phyloP scores from a whole-genome alignment of 2,329 filamentous ascomycete species.

The Talaromyces islandicus region DNA sequence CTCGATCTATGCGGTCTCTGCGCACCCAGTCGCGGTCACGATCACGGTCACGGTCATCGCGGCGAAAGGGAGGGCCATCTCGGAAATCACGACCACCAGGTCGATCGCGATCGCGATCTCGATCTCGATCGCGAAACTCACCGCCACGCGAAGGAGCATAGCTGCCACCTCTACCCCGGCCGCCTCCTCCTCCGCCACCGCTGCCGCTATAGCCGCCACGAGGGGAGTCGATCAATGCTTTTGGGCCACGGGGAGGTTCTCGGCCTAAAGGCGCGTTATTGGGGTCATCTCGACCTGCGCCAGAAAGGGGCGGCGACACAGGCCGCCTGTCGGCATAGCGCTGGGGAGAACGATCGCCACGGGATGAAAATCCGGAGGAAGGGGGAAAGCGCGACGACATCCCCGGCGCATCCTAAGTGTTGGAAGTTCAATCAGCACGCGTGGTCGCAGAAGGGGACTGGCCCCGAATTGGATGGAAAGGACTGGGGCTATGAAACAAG shows the following conservation, averaged over 20 bases:
- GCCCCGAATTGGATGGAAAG: not conserved
- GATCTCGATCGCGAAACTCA: slow-evolving; percentile 53
- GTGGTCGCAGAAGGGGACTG: slow-evolving; percentile 3
- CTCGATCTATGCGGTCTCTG: slow-evolving; percentile 43
- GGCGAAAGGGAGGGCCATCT: slow-evolving; percentile 33
- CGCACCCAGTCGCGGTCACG: slow-evolving; percentile 42
- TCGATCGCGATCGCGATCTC: slow-evolving; percentile 35
- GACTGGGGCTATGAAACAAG: not conserved
- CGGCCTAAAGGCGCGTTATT: slow-evolving; percentile 53
- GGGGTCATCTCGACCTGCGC: slow-evolving; percentile 50
- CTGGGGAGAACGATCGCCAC: slow-evolving; percentile 62
- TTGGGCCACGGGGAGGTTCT: slow-evolving; percentile 76
- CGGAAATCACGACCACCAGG: slow-evolving; percentile 24
- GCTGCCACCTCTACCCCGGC: slow-evolving; percentile 52
- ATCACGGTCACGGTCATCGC: slow-evolving; percentile 32
- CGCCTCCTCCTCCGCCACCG: slow-evolving; percentile 50
- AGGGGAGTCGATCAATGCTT: slow-evolving; percentile 67
- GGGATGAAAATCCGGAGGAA: slow-evolving; percentile 57
- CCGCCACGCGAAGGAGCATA: slow-evolving; percentile 46
- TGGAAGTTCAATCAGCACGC: not conserved
- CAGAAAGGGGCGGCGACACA: slow-evolving; percentile 51
- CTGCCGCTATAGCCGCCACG: slow-evolving; percentile 42
- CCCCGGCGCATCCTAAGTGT: slow-evolving; percentile 33
- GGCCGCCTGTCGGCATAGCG: slow-evolving; percentile 67
- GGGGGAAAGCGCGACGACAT: slow-evolving; percentile 57